These are phyloP conservation scores for Petunia axillaris DNA, from an alignment of 257 asterid genomes.

Conservation along the genomic window DNA sequence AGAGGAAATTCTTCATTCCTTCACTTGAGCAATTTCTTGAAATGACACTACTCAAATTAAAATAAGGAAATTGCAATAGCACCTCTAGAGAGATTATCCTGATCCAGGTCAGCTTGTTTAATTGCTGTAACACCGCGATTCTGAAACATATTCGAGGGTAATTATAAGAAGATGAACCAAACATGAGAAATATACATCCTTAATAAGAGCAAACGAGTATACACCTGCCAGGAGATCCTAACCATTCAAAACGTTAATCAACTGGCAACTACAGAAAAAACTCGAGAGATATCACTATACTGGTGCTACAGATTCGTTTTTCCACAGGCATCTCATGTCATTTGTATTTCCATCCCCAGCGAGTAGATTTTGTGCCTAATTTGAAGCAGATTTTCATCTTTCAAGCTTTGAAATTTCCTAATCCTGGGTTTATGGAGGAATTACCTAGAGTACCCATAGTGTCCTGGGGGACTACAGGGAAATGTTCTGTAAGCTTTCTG, in stretches of 20 bases:
- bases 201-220: neutral
- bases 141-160: slow-evolving; percentile 21
- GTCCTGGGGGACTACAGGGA: neutral
- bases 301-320: neutral
- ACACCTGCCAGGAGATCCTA: neutral
- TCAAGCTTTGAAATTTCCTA: neutral
- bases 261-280: neutral
- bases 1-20: neutral
- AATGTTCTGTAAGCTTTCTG: neutral
- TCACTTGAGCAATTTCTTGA: neutral
- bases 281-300: neutral
- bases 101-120: neutral
- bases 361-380: neutral
- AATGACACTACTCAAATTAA: neutral
- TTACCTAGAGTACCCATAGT: neutral
- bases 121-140: neutral
- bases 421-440: neutral
- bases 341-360: slow-evolving; percentile 1
- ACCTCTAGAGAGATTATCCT: neutral
- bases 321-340: neutral
- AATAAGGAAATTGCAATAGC: neutral
- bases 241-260: neutral
- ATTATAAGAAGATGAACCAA: slow-evolving; percentile 8
- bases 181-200: slow-evolving; percentile 7
- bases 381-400: slow-evolving; percentile 22